These are phyloP conservation scores for Moricandia moricandioides DNA, from an alignment of 345 rosid genomes.

Conservation along the genomic window DNA sequence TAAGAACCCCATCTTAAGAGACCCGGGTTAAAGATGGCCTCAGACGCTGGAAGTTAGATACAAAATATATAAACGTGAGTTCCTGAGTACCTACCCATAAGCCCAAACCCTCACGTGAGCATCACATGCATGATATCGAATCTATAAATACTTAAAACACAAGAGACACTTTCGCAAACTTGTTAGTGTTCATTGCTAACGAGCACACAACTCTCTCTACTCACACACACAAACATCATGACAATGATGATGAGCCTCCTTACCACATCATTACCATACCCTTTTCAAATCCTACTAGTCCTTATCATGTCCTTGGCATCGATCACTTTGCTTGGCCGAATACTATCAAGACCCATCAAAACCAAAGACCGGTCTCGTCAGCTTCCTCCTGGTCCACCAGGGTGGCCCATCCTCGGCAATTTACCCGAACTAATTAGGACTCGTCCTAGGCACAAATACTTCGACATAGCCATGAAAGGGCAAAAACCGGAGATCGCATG, in stretches of 20 bases:
- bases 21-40: no score
- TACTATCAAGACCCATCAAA: slow-evolving; percentile 13
- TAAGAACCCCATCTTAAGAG: no score
- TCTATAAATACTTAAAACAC: slow-evolving; percentile 20
- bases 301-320: slow-evolving; percentile 20
- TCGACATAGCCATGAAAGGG: slow-evolving; percentile 30
- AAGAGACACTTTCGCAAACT: not conserved
- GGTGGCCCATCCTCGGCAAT: slow-evolving; percentile 46
- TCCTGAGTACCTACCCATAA: slow-evolving; percentile 27
- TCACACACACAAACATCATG: slow-evolving; percentile 4
- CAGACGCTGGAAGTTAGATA: slow-evolving; percentile 7
- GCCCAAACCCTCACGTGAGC: slow-evolving; percentile 21
- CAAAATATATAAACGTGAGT: slow-evolving; percentile 22
- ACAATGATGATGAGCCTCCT: slow-evolving; percentile 12
- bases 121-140: not conserved
- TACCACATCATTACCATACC: slow-evolving; percentile 20
- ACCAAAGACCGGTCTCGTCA: slow-evolving; percentile 22
- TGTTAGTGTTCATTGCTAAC: slow-evolving; percentile 1
- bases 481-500: slow-evolving; percentile 40
- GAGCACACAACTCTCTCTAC: slow-evolving; percentile 8
- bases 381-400: slow-evolving; percentile 41
- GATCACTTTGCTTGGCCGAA: slow-evolving; percentile 13
- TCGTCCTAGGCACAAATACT: slow-evolving; percentile 35
- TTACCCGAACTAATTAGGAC: slow-evolving; percentile 27
- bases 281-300: slow-evolving; percentile 23